Percentiles rank a stretch among this genome's conserved stretches.
Evolutionary conservation across 2,329 filamentous ascomycete species (phyloP).

Genomic region (Ustulina deusta): DNA sequence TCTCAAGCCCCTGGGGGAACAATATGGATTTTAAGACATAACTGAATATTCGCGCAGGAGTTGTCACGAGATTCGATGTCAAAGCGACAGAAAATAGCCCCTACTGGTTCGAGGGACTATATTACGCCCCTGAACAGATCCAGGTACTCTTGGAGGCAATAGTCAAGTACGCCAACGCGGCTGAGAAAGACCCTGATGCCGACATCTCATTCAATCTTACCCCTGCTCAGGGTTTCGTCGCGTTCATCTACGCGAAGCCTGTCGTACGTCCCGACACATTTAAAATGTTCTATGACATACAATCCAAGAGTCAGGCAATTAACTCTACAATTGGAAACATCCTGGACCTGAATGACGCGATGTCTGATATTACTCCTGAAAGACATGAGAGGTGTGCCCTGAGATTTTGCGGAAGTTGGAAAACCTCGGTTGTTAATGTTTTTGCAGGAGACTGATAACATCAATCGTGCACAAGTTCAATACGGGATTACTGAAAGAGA

Average conservation of each 20-base stretch:
- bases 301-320: not conserved
- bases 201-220: slow-evolving; percentile 1
- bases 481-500: not conserved
- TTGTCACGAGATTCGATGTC: slow-evolving; percentile 10
- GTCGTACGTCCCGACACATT: not conserved
- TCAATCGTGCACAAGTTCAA: not conserved
- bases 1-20: not conserved
- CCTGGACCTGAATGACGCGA: slow-evolving; percentile 4
- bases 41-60: not conserved
- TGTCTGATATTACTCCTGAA: not conserved
- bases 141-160: not conserved
- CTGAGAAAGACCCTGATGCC: not conserved
- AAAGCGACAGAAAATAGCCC: not conserved
- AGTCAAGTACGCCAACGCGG: slow-evolving; percentile 1
- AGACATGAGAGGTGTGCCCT: not conserved
- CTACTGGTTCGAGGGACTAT: slow-evolving; percentile 2
- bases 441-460: not conserved
- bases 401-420: not conserved
- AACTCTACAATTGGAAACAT: slow-evolving; percentile 12
- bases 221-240: not conserved
- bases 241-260: slow-evolving; percentile 9
- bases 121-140: slow-evolving; percentile 8
- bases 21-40: not conserved
- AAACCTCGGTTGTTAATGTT: not conserved
- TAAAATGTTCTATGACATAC: slow-evolving; percentile 4